Conservation (phyloP, 139 green algal species). For the Zygnema circumcarinatum region DNA sequence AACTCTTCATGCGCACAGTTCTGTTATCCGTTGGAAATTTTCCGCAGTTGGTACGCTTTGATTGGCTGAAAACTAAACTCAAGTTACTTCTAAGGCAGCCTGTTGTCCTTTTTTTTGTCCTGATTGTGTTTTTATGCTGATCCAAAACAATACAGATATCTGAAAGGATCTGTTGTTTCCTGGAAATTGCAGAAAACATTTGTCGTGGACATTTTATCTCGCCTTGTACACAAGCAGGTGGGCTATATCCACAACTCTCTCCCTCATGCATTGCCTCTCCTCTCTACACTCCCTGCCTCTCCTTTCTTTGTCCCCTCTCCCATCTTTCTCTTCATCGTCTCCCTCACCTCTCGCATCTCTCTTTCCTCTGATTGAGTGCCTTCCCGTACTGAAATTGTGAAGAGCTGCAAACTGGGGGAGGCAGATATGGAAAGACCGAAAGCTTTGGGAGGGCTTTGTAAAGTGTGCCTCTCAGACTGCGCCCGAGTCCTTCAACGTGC, state of each 20-base stretch:
- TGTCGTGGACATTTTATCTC: not conserved
- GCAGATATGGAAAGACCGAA: not conserved
- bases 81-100: too few relatives aligned
- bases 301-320: not conserved
- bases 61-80: too few relatives aligned
- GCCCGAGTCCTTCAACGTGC: not conserved
- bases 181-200: conserved; percentile 7
- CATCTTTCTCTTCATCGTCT: not conserved
- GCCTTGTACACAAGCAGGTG: not conserved
- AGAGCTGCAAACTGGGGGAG: not conserved
- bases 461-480: not conserved
- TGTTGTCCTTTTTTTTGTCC: too few relatives aligned
- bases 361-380: too few relatives aligned
- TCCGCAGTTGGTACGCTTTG: not conserved
- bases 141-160: too few relatives aligned
- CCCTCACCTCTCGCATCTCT: not conserved
- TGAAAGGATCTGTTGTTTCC: too few relatives aligned
- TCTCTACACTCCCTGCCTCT: too few relatives aligned
- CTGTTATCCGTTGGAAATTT: not conserved
- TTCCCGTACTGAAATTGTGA: too few relatives aligned
- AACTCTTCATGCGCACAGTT: not conserved
- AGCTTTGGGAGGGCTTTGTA: conserved; percentile 1
- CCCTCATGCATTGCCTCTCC: not conserved
- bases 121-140: too few relatives aligned
- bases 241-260: not conserved